Base-by-base conservation (phyloP, 768 basidiomycete species). In the Paxillus involutus region DNA sequence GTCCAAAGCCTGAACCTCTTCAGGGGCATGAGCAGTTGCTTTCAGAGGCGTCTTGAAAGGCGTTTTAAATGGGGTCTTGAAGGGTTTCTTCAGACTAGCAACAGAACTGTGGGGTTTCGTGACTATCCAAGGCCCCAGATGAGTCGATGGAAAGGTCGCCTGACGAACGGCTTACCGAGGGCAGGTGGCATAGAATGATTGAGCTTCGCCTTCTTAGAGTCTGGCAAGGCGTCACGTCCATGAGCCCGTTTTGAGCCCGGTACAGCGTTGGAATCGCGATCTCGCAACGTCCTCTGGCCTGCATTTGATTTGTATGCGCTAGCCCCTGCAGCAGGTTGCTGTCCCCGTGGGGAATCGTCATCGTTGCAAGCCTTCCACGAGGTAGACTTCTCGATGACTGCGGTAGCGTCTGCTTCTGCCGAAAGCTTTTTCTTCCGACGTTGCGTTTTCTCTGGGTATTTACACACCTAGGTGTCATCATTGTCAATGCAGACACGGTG, bases 381-480 rank as follows among this genome's bases (percentile, higher is more conserved):
- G 6, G 41, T 44, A 6, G 51, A 48, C 32, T 4, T 55, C 3
- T 65, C 65, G 40, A 65, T 37, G 16, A 49, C 65, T 0, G 64
- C 52, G 4, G 59, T 61, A 3, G 77, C 65, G 40, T 65, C 58
- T 2, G 72, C 75, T 30, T 71, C 65, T 3, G 72, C 66, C 0
- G 83, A 80, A 4, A 91, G 74, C n/a, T 77, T 78, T 24, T 58
- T 63, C 52, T 80, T 77, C 26, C 78, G 77, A 3, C 66, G 71
- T 48, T 67, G 75, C 0, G 82, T 80, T 71, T 85, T 91, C 21
- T 85, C 84, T 0, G 89, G 87, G 57, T 84, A 83, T 69, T 88
- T 90, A 73, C 91, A 93, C 3, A 91, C 78, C 91, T 92, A 16
- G n/a, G 21, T 43, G 12, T 26, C 26, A 29, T 21, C 3, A 32